A percentile compares a stretch with the other conserved stretches of the same genome.
phyloP scores from a whole-genome alignment of 108 stramenopile species.

The Conticribra weissflogii region DNA sequence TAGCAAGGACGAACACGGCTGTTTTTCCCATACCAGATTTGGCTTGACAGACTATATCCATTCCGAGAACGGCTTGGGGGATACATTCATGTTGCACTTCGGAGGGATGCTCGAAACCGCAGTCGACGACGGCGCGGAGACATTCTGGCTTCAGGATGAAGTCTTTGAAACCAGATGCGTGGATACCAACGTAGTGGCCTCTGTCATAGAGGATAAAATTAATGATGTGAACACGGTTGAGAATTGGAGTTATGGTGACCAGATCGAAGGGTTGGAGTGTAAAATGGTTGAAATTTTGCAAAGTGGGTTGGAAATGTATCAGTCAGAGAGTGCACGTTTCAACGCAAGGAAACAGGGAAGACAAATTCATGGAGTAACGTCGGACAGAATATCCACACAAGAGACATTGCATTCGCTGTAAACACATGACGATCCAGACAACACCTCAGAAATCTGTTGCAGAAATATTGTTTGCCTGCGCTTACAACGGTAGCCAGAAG shows the following conservation, averaged over 20 bases:
- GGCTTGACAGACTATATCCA: slow-evolving; percentile 99
- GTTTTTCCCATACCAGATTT: slow-evolving; percentile 99
- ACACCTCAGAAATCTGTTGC: no score
- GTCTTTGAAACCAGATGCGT: slow-evolving; percentile 98
- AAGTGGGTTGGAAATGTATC: slow-evolving; percentile 18
- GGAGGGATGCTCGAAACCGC: slow-evolving; percentile 99
- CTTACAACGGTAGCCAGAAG: no score
- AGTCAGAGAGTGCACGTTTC: slow-evolving; percentile 13
- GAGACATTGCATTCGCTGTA: no score
- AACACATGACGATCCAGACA: no score
- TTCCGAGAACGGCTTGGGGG: slow-evolving; percentile 98
- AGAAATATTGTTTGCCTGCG: no score
- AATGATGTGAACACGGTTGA: slow-evolving; percentile 10
- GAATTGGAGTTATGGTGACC: slow-evolving; percentile 18
- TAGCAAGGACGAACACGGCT: slow-evolving; percentile 98
- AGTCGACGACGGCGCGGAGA: slow-evolving; percentile 97
- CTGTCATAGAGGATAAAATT: slow-evolving; percentile 41
- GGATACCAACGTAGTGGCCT: slow-evolving; percentile 99
- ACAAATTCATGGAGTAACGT: not conserved
- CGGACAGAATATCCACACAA: no score
- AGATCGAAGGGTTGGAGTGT: slow-evolving; percentile 15
- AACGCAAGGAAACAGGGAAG: slow-evolving; percentile 3
- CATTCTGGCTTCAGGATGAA: slow-evolving; percentile 99
- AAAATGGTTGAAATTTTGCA: slow-evolving; percentile 11
- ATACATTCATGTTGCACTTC: slow-evolving; percentile 99